Conservation (phyloP, 2,329 filamentous ascomycete species). For the Didymella pomorum region DNA sequence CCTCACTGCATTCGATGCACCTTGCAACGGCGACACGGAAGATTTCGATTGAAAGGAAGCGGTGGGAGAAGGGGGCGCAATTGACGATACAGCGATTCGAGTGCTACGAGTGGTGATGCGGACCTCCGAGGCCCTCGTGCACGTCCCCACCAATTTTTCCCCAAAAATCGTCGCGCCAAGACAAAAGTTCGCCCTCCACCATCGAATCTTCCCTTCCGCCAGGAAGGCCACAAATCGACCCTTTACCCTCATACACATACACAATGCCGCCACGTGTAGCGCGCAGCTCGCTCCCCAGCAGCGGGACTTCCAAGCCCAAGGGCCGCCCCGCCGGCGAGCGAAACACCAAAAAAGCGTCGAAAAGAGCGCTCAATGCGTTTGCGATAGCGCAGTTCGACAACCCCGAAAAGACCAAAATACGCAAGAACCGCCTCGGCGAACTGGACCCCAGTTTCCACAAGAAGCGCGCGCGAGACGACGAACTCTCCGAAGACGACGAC, state of each 20-base stretch:
- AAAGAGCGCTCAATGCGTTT: conserved; percentile 68
- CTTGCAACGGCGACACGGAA: neutral
- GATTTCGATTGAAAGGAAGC: no score
- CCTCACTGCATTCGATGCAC: no score
- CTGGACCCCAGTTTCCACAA: conserved; percentile 54
- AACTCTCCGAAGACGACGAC: conserved; percentile 52
- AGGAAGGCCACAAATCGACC: neutral
- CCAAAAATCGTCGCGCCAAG: conserved; percentile 36
- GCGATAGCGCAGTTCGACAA: conserved; percentile 68
- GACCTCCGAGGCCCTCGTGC: no score
- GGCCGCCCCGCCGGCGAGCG: conserved; percentile 35
- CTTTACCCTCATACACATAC: neutral
- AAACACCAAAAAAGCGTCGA: conserved; percentile 58
- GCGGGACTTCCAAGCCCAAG: conserved; percentile 36
- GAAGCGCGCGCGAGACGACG: conserved; percentile 58
- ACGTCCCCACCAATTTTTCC: neutral
- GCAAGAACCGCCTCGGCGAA: conserved; percentile 66
- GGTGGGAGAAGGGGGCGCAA: no score
- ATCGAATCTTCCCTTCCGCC: neutral
- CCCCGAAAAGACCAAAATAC: conserved; percentile 62
- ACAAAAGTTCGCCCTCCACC: conserved; percentile 31
- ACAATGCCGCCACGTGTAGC: conserved; percentile 58
- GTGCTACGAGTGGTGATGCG: no score
- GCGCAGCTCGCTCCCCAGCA: conserved; percentile 46
- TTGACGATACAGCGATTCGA: no score